Evolutionary conservation across 371 early-diverging fungal genomes (phyloP), one percentile per base, ranked within the genome.

Genomic region (Rozella allomycis): DNA sequence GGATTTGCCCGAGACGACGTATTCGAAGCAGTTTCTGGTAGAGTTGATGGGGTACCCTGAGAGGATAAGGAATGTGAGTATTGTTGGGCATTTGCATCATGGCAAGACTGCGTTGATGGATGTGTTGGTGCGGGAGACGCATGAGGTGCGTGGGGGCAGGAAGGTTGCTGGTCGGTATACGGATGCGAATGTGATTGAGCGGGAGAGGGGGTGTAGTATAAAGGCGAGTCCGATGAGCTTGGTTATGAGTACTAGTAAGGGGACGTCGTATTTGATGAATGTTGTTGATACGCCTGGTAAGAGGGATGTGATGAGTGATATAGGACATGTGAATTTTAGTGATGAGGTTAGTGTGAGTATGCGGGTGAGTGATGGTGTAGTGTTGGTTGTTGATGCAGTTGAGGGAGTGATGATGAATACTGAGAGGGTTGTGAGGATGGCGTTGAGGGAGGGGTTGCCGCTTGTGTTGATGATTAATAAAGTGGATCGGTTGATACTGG

Each of bases 371-470:
- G 97, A 96, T 52, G 94, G 94, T 40, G 78, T 72, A 6, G 78
- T 78, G n/a, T 45, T 96, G 20, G 70, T 93, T 0, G 93, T 96
- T 4, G 96, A 96, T 54, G 88, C 78, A 1, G 67, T 93, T 6
- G 96, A 96, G 44, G 96, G 96, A 23, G 84, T 78, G 4, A 88
- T 91, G 96, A 68, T 73, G 17, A 77, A 71, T 49, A 88, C 91
- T 0, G 81, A 83, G 40, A 75, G 80, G 28, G 49, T 82, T n/a
- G 79, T 94, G 38, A 62, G 64, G 25, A 74, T 78, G 20, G 67
- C 78, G 26, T 67, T 87, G 20, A 62, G 64, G 23, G 85, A 86
- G 43, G 63, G 67, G 1, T 40, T 91, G 21, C 56, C 74, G 7
- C 61, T 96, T 43, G 73, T 76, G 1, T 49, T 93, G 32, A 74